Base-by-base conservation (phyloP, 495 filamentous ascomycete genomes). In the Chaetomium tenue region DNA sequence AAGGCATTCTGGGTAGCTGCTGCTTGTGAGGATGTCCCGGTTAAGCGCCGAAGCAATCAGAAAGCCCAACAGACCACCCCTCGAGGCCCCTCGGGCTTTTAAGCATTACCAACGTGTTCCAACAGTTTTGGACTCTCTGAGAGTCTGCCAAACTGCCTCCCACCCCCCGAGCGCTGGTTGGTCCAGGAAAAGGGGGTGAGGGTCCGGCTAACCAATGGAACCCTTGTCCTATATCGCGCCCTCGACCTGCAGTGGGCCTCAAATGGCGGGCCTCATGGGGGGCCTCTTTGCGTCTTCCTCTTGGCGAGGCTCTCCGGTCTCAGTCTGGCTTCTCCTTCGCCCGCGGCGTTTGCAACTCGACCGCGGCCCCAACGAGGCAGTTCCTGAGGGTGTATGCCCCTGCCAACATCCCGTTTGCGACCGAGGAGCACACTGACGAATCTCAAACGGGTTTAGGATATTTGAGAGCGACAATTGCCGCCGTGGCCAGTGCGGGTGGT, bases 381-480 rank as follows among this genome's bases (percentile, higher is more conserved):
- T 5, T 46, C 4, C 25, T 20, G 12, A 58, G 37, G 37, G 22
- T 39, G 37, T 18, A 50, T 5, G 20, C 20, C n/a, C n/a, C 46
- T 23, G 5, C 8, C 8, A 7, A 37, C 12, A 22, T 58, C 39
- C 55, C 25, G 37, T 58, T 44, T 44, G 55, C 55, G 30, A 13
- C 13, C 22, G 6, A 15, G 15, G 23, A 3, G 3, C 23, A 18
- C 12, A 30, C 23, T 58, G 56, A 20, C 26, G 42, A 37, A 20
- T 7, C 44, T 50, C 58, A 37, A 60, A 48, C 44, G 15, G 58
- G 28, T 26, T 26, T 60, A 50, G 58, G 18, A 50, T 60, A 60
- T 37, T 60, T 58, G 56, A 60, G 26, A 28, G 16, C 1, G 15
- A 18, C 4, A 18, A 16, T 28, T 47, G 57, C 42, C 40, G 42